Percentiles rank a stretch among this genome's conserved stretches.
Evolutionary conservation across 106 monocot genomes (phyloP).

Genomic region (Iris macrosiphon): DNA sequence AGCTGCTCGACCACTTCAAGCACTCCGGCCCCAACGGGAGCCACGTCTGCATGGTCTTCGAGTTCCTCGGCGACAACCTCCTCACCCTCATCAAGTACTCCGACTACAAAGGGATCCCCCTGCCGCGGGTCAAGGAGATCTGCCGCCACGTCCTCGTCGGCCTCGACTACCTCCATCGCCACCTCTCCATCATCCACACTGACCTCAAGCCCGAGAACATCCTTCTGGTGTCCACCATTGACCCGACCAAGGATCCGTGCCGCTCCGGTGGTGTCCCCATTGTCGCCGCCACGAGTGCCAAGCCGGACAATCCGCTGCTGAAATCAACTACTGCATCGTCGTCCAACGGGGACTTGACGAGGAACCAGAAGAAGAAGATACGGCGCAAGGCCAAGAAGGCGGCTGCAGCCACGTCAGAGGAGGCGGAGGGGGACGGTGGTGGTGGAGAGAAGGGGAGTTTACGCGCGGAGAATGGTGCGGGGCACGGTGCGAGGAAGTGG

Average conservation of each 20-base stretch:
- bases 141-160: conserved; percentile 75
- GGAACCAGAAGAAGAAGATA: conserved; percentile 97
- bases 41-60: conserved; percentile 99
- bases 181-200: conserved; percentile 91
- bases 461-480: conserved; percentile 7
- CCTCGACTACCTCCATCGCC: conserved; percentile 83
- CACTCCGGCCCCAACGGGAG: conserved; percentile 92
- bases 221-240: conserved; percentile 64
- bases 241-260: conserved; percentile 70
- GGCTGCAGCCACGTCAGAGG: conserved; percentile 40
- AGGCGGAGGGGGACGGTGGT: conserved; percentile 18
- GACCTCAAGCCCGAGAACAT: conserved; percentile 98
- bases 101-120: conserved; percentile 69
- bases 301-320: conserved; percentile 26
- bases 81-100: conserved; percentile 94
- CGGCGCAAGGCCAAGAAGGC: conserved; percentile 69
- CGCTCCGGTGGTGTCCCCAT: conserved; percentile 28
- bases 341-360: conserved; percentile 69
- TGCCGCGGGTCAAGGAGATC: conserved; percentile 82
- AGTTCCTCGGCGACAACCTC: conserved; percentile 91
- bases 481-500: conserved; percentile 32
- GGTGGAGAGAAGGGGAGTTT: conserved; percentile 25
- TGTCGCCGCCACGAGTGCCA: conserved; percentile 28
- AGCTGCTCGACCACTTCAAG: conserved; percentile 98
- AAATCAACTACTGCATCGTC: conserved; percentile 6